A percentile compares a stretch with the other conserved stretches of the same genome.
phyloP scores from a whole-genome alignment of 2,329 filamentous ascomycete species.

The Claviceps humidiphila region DNA sequence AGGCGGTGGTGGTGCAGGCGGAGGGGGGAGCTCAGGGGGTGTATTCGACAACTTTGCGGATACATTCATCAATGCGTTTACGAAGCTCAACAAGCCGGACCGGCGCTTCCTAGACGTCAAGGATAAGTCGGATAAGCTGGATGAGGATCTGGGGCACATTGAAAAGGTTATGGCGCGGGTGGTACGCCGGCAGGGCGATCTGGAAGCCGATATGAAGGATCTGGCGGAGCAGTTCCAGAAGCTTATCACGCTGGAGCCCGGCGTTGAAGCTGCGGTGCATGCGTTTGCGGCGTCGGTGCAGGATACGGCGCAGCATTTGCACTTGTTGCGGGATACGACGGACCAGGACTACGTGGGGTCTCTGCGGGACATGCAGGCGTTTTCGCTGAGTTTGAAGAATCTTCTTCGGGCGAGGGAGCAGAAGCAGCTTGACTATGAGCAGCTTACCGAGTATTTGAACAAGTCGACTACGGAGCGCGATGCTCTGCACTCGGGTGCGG shows the following conservation, averaged over 20 bases:
- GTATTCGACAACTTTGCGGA: slow-evolving; percentile 95
- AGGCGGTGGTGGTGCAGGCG: not conserved
- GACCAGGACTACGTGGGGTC: slow-evolving; percentile 93
- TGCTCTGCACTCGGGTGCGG: slow-evolving; percentile 51
- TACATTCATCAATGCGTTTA: slow-evolving; percentile 93
- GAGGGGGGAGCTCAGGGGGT: slow-evolving; percentile 35
- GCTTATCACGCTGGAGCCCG: slow-evolving; percentile 77
- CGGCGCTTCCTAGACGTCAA: slow-evolving; percentile 87
- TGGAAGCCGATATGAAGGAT: slow-evolving; percentile 80
- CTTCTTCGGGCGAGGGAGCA: slow-evolving; percentile 89
- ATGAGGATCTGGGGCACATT: slow-evolving; percentile 83
- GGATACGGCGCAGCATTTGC: slow-evolving; percentile 66
- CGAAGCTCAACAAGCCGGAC: slow-evolving; percentile 90
- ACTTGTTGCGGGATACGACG: slow-evolving; percentile 73
- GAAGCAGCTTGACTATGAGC: slow-evolving; percentile 96
- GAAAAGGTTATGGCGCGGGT: slow-evolving; percentile 94
- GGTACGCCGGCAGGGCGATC: slow-evolving; percentile 71
- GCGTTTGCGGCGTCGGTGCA: slow-evolving; percentile 80
- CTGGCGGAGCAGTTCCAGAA: slow-evolving; percentile 91
- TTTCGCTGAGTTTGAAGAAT: slow-evolving; percentile 73
- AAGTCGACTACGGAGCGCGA: slow-evolving; percentile 84
- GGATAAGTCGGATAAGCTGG: slow-evolving; percentile 84
- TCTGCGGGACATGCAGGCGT: slow-evolving; percentile 89
- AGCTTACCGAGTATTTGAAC: slow-evolving; percentile 86
- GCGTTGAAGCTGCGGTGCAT: slow-evolving; percentile 68